These are phyloP conservation scores for Pseudocercospora crystallina DNA, from an alignment of 2,329 filamentous ascomycete genomes.

Conservation along the genomic window DNA sequence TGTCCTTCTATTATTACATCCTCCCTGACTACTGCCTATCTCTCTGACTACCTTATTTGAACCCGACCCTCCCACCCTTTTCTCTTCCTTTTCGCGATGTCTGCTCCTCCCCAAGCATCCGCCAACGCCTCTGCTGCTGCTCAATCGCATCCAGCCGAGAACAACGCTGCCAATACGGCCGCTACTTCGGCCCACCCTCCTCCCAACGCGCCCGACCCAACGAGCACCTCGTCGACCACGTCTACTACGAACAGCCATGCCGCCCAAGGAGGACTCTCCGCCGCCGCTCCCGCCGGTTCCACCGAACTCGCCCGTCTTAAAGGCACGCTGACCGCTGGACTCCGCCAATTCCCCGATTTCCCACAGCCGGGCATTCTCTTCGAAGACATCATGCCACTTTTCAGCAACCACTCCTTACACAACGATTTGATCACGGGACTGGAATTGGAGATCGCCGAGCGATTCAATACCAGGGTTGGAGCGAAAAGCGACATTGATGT, in stretches of 20 bases:
- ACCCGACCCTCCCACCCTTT: constrained; percentile 2
- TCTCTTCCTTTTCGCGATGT: constrained; percentile 16
- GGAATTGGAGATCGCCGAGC: constrained; percentile 73
- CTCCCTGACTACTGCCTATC: too few relatives aligned
- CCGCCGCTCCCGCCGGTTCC: constrained; percentile 49
- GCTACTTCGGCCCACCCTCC: constrained; percentile 30
- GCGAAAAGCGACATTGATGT: constrained; percentile 62
- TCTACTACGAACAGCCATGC: constrained; percentile 32
- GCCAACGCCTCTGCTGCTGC: constrained; percentile 12
- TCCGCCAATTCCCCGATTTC: constrained; percentile 90
- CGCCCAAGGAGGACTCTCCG: constrained; percentile 50
- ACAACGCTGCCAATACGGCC: constrained; percentile 20
- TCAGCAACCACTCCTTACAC: constrained; percentile 74
- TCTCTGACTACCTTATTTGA: too few relatives aligned
- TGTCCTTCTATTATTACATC: too few relatives aligned
- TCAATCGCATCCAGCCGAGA: constrained; percentile 8
- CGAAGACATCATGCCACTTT: constrained; percentile 96
- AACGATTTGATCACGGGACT: constrained; percentile 77
- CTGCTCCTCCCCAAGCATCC: constrained; percentile 10
- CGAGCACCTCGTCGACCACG: constrained; percentile 13
- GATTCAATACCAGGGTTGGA: constrained; percentile 46
- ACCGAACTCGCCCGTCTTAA: constrained; percentile 55
- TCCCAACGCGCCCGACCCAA: constrained; percentile 27
- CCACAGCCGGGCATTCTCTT: constrained; percentile 90
- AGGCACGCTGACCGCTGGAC: constrained; percentile 66